Conservation (phyloP, 2,329 filamentous ascomycete species). For the Zymoseptoria brevis region DNA sequence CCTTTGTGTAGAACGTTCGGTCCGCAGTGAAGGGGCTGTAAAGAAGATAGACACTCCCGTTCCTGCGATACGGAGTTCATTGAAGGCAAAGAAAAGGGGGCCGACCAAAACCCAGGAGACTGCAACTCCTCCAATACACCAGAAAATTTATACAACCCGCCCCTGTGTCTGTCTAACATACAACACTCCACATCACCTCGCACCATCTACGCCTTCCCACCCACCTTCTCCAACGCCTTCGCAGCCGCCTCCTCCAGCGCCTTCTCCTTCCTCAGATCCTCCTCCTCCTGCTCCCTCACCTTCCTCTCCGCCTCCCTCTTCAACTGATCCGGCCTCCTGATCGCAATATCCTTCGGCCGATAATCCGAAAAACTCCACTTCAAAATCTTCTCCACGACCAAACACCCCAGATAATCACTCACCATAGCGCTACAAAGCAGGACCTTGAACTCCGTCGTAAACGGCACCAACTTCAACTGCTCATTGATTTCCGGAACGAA, state of each 20-base stretch:
- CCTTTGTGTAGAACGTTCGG: too few relatives aligned
- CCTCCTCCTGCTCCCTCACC: constrained; percentile 39
- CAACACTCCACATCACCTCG: not conserved
- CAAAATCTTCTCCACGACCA: constrained; percentile 73
- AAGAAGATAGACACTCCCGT: too few relatives aligned
- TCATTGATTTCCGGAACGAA: constrained; percentile 93
- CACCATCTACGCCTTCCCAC: not conserved
- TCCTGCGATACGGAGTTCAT: too few relatives aligned
- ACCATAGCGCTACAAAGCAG: constrained; percentile 81
- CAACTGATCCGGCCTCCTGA: constrained; percentile 77
- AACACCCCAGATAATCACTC: constrained; percentile 80
- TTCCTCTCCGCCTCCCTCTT: constrained; percentile 65
- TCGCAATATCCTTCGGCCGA: constrained; percentile 85
- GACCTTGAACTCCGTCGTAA: constrained; percentile 77
- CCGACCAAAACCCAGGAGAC: too few relatives aligned
- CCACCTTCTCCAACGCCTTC: constrained; percentile 18
- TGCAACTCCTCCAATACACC: not conserved
- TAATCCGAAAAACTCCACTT: constrained; percentile 87
- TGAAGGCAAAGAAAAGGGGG: too few relatives aligned
- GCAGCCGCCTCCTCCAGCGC: constrained; percentile 27
- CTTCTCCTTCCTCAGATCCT: constrained; percentile 32
- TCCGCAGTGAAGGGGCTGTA: too few relatives aligned
- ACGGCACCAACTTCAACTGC: constrained; percentile 85
- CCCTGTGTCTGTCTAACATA: not conserved
- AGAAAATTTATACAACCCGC: not conserved